Evolutionary conservation across 371 early-diverging fungal species (phyloP), one percentile per base, ranked within the genome.

Genomic region (Haplosporangium sp.): DNA sequence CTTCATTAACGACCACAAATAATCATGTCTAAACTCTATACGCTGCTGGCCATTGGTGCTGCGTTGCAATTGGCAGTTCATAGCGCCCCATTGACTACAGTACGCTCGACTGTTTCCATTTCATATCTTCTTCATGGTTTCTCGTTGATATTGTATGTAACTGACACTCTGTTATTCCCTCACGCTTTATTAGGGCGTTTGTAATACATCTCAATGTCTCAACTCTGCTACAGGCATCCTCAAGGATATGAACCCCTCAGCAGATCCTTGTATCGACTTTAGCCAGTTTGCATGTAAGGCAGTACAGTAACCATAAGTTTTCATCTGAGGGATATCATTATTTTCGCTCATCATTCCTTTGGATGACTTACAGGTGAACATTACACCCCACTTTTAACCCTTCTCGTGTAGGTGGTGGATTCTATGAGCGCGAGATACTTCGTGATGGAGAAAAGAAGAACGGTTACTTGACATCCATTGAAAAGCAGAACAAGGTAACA

Each of bases 221-320:
- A 51, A 51, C 45, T 47, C 73, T 18, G 73, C 73, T 12, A 20
- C 55, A 36, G 45, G 48, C 46, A 72, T 72, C 46, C 52, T 72
- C 14, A 46, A 45, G 13, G 73, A 72, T 52, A 59, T 72, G 65
- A 56, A 56, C 11, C 14, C 62, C 0, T 16, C 65, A 4, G 73
- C 51, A 0, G 73, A 72, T 56, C 73, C 73, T 12, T 72, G 73
- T 45, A 46, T 65, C 46, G 73, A 72, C 62, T 72, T 72, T 29
- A 61, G 51, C 41, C 37, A 66, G 46, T 72, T 65, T 61, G 62
- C 73, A 45, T 72, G 73, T 72, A 65, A 50, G 56, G 12, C 36
- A 21, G 5, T 29, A 5, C 8, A 0, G 14, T 20, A 13, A 16
- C n/a, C 11, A 2, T 36, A 14, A 1, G 38, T 36, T 20, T 54